These are phyloP conservation scores for Pseudophaeomoniella oleicola DNA, from an alignment of 2,329 filamentous ascomycete species.

Conservation along the genomic window DNA sequence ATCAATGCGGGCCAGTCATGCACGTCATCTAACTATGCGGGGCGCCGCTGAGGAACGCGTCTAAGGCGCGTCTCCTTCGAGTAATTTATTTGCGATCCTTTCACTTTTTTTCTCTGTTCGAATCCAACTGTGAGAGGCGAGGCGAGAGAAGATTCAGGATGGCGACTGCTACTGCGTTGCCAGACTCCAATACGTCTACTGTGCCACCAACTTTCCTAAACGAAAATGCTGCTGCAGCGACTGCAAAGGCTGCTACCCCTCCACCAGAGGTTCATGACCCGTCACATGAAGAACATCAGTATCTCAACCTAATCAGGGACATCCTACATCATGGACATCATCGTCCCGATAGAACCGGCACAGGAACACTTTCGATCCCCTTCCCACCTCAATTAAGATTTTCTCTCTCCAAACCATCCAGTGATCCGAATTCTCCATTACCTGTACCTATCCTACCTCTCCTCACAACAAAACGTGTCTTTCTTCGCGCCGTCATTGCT, in stretches of 20 bases:
- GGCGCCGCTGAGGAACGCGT: not conserved
- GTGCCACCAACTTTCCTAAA: conserved; percentile 40
- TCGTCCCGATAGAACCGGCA: conserved; percentile 83
- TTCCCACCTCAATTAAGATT: conserved; percentile 80
- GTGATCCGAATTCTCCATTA: conserved; percentile 18
- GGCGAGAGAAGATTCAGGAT: no score
- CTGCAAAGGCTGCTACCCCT: conserved; percentile 2
- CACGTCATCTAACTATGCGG: no score
- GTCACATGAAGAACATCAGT: conserved; percentile 79
- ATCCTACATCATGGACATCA: conserved; percentile 76
- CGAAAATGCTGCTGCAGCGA: conserved; percentile 8
- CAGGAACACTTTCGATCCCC: conserved; percentile 80
- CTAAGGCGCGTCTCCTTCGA: not conserved
- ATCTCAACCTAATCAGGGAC: conserved; percentile 73
- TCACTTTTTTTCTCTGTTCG: no score
- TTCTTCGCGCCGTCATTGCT: conserved; percentile 73
- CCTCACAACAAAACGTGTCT: conserved; percentile 94
- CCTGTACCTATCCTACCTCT: conserved; percentile 63
- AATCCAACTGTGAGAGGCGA: no score
- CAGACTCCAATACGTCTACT: conserved; percentile 44
- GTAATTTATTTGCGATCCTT: not conserved
- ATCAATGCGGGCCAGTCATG: no score
- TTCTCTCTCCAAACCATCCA: conserved; percentile 48
- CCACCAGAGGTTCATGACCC: conserved; percentile 2
- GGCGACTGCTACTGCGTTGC: not conserved